Base-by-base conservation (phyloP, 2,329 filamentous ascomycete genomes). In the Fusarium protoensiforme region DNA sequence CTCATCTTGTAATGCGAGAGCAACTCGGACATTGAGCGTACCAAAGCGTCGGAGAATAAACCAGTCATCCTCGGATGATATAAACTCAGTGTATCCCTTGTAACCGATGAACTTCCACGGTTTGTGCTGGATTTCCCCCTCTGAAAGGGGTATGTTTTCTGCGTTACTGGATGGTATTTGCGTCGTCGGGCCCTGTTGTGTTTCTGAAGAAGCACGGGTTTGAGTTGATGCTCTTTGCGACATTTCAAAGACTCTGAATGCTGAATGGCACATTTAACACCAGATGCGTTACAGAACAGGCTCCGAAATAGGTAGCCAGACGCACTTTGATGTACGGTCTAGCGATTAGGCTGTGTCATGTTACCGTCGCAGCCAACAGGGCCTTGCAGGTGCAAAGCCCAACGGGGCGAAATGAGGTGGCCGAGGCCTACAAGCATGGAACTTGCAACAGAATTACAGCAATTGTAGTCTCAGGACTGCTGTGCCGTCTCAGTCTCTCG, bases 91-190 rank as follows among this genome's bases (percentile, higher is more conserved):
- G 56, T 79, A 82, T 24, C 75, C 74, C 14, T 59, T 68, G 43
- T 81, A 81, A 0, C 80, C 79, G 9, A 78, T 72, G 48, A 78
- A 80, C 51, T 81, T 80, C 79, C 80, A 81, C 5, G 78, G 78
- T 33, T 79, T 79, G 5, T 2, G 36, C 1, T 56, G 41, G 1
- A 69, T 54, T 33, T 69, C 63, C 0, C 60, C 39, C 7, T 58
- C 8, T 5, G 35, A 54, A 10, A 22, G 36, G 10, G 38, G 61
- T 14, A 18, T 10, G 2, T 66, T 22, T 4, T 41, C 4, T 7
- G 3, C 4, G 16, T 29, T 4, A 2, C 36, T 14, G 13, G 35
- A 8, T 7, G 16, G 29, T 3, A 22, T 20, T 18, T 39, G 35
- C 4, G 5, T 14, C 7, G 36, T 6, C 16, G 18, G 29, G 7